Conservation (phyloP, 2,329 filamentous ascomycete genomes). For the Chalaropsis ovoidea region DNA sequence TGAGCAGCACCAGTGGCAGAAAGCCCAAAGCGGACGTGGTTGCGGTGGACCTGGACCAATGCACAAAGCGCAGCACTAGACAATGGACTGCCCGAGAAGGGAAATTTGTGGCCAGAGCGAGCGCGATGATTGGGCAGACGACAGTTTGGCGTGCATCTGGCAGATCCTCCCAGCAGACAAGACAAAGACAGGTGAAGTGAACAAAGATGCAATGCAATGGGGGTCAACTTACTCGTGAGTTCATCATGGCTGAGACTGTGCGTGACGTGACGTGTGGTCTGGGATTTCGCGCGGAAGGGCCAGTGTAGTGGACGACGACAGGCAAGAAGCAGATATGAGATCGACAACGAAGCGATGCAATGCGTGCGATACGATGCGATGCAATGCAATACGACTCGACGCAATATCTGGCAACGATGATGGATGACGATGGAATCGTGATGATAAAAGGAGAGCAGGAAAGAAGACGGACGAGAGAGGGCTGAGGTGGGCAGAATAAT, state of each 20-base stretch:
- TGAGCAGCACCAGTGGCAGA: neutral
- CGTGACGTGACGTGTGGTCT: too few relatives aligned
- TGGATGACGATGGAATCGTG: neutral
- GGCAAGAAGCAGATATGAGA: neutral
- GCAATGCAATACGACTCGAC: neutral
- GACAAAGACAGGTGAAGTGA: neutral
- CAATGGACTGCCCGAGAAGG: constrained; percentile 20
- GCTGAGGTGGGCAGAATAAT: constrained; percentile 3
- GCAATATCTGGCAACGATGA: neutral
- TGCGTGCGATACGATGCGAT: too few relatives aligned
- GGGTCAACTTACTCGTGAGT: constrained; percentile 19
- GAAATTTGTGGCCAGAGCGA: constrained; percentile 20
- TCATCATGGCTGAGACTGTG: constrained; percentile 20
- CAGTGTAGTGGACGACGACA: neutral
- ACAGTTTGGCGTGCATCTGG: constrained; percentile 18
- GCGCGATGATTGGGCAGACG: constrained; percentile 19
- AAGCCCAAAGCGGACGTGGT: neutral
- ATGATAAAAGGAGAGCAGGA: neutral
- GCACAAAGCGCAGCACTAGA: constrained; percentile 11
- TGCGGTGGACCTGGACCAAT: neutral
- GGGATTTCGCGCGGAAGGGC: neutral
- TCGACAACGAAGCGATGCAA: too few relatives aligned
- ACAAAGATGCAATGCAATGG: neutral
- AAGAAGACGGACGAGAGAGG: neutral
- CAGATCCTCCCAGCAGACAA: constrained; percentile 14